These are phyloP conservation scores for Porcisia hertigi DNA, from an alignment of 208 protist genomes.

Conservation along the genomic window DNA sequence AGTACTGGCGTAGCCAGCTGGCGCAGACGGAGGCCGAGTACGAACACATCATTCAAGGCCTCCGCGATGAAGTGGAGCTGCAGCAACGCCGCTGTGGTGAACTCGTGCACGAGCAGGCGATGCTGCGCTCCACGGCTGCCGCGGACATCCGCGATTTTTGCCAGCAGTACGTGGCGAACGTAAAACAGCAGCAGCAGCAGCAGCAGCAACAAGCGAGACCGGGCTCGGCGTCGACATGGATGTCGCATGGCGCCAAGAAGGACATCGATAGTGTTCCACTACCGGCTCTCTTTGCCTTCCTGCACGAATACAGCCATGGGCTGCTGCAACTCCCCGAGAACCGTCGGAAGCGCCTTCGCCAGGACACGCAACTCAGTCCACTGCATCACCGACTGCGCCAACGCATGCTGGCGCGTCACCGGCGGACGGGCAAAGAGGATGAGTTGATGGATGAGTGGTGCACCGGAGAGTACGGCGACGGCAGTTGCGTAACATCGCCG, in stretches of 20 bases:
- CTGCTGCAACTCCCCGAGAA: slow-evolving; percentile 57
- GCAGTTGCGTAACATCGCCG: neutral
- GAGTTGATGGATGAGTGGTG: slow-evolving; percentile 40
- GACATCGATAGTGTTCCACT: slow-evolving; percentile 48
- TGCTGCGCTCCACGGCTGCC: slow-evolving; percentile 68
- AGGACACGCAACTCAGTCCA: slow-evolving; percentile 9
- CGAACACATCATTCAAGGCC: slow-evolving; percentile 49
- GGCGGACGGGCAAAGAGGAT: slow-evolving; percentile 35
- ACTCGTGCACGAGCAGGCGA: slow-evolving; percentile 62
- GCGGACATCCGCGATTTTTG: slow-evolving; percentile 71
- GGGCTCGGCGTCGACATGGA: neutral
- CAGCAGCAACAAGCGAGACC: slow-evolving; percentile 25
- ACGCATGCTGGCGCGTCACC: slow-evolving; percentile 62
- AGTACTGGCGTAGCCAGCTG: slow-evolving; percentile 62
- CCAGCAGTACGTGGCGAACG: slow-evolving; percentile 45
- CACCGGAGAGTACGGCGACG: slow-evolving; percentile 9
- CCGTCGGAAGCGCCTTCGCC: slow-evolving; percentile 64
- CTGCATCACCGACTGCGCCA: slow-evolving; percentile 61
- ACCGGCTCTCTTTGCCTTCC: slow-evolving; percentile 48
- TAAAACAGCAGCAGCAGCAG: slow-evolving; percentile 13
- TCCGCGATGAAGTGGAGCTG: slow-evolving; percentile 70
- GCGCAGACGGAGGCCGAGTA: slow-evolving; percentile 55
- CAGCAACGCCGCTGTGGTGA: slow-evolving; percentile 68
- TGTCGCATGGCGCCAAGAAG: slow-evolving; percentile 1
- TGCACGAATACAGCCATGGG: slow-evolving; percentile 83